These are phyloP conservation scores for Tetradesmus obliquus DNA, from an alignment of 139 green algal genomes.

Conservation along the genomic window DNA sequence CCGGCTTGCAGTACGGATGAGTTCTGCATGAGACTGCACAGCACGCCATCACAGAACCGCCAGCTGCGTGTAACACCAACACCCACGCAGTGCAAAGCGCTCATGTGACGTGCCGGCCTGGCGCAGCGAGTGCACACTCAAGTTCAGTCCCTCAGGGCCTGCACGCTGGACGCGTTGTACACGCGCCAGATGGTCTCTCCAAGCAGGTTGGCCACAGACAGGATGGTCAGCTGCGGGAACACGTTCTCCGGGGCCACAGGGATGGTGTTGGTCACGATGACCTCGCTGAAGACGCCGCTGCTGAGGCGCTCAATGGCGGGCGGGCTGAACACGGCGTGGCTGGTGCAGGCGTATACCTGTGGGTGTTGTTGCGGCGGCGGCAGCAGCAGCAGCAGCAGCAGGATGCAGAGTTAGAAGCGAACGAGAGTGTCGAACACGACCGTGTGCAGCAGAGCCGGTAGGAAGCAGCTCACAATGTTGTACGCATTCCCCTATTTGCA, in stretches of 20 bases:
- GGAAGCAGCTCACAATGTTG: no score
- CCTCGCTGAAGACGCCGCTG: slow-evolving; percentile 92
- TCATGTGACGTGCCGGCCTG: not conserved
- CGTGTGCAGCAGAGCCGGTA: no score
- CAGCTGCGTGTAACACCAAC: not conserved
- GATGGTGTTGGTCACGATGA: slow-evolving; percentile 99
- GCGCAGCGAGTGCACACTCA: not conserved
- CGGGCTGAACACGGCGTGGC: slow-evolving; percentile 96
- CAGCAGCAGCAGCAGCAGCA: not conserved
- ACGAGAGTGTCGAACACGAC: no score
- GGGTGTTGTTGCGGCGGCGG: not conserved
- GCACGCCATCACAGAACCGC: no score
- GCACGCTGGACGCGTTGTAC: slow-evolving; percentile 91
- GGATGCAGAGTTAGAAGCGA: no score
- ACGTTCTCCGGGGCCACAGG: slow-evolving; percentile 72
- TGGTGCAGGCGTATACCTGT: slow-evolving; percentile 95
- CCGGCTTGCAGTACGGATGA: no score
- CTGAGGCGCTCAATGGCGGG: slow-evolving; percentile 94
- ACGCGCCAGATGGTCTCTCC: slow-evolving; percentile 99
- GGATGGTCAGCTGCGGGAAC: slow-evolving; percentile 98
- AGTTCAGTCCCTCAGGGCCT: slow-evolving; percentile 70
- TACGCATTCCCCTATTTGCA: slow-evolving; percentile 48
- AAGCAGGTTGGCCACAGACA: slow-evolving; percentile 96
- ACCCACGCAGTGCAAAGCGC: no score
- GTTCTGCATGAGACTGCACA: no score